These are phyloP conservation scores for Hericium rajendrae DNA, from an alignment of 768 basidiomycete species.

Conservation along the genomic window DNA sequence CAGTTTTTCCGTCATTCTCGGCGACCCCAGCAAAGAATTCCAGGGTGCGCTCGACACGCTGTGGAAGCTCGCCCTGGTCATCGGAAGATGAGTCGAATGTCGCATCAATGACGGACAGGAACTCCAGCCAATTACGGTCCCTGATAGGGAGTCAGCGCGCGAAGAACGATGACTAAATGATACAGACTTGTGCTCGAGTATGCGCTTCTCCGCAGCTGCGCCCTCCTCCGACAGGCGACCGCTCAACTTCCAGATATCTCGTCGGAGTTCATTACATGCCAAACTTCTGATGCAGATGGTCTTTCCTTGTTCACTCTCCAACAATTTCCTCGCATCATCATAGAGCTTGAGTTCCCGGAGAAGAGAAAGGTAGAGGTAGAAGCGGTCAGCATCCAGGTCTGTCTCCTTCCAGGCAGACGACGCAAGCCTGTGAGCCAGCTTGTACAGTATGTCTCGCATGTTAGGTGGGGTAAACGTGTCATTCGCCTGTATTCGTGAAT, in stretches of 20 bases:
- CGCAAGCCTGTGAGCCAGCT: slow-evolving; percentile 69
- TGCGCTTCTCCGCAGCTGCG: slow-evolving; percentile 45
- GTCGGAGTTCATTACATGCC: slow-evolving; percentile 64
- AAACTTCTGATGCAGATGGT: slow-evolving; percentile 61
- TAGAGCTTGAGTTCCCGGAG: slow-evolving; percentile 57
- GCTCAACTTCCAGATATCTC: slow-evolving; percentile 55
- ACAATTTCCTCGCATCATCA: slow-evolving; percentile 60
- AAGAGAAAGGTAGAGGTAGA: slow-evolving; percentile 66
- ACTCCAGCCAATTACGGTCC: slow-evolving; percentile 83
- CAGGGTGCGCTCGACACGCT: slow-evolving; percentile 33
- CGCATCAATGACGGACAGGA: slow-evolving; percentile 63
- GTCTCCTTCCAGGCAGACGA: slow-evolving; percentile 54
- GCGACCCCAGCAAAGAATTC: slow-evolving; percentile 48
- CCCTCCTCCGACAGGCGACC: slow-evolving; percentile 55
- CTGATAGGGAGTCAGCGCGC: slow-evolving; percentile 24
- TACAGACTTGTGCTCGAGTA: slow-evolving; percentile 49
- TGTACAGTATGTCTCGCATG: slow-evolving; percentile 62
- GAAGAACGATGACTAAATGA: not conserved
- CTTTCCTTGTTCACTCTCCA: slow-evolving; percentile 61
- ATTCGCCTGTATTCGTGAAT: slow-evolving; percentile 43
- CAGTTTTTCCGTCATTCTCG: slow-evolving; percentile 56
- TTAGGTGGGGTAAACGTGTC: slow-evolving; percentile 49
- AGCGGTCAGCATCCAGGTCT: slow-evolving; percentile 61
- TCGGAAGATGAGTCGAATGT: slow-evolving; percentile 33
- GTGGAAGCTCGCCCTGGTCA: slow-evolving; percentile 29